A percentile compares a stretch with the other conserved stretches of the same genome.
Evolutionary conservation across 2,329 filamentous ascomycete genomes (phyloP).

Genomic region (Hirsutella minnesotensis): DNA sequence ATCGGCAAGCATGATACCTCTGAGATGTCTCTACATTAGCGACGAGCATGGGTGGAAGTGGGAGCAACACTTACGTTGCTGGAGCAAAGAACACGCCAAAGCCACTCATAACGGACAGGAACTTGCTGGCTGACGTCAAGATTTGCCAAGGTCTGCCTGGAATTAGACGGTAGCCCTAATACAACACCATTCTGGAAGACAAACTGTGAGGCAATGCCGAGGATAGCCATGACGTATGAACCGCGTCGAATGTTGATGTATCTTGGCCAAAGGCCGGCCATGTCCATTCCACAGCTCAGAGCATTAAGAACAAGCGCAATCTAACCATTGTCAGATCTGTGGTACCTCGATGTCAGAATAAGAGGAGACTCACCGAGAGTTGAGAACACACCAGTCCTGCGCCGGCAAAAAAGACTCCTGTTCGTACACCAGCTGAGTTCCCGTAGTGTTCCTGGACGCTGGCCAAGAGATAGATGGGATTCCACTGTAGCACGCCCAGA

Average conservation of each 20-base stretch:
- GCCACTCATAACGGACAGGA: conserved; percentile 13
- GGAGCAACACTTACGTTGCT: conserved; percentile 6
- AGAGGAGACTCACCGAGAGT: conserved; percentile 9
- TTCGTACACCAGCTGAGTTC: conserved; percentile 11
- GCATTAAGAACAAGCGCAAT: conserved; percentile 28
- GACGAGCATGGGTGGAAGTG: neutral
- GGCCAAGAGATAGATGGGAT: conserved; percentile 12
- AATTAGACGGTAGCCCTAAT: neutral
- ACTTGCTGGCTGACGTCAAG: conserved; percentile 14
- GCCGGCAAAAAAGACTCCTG: conserved; percentile 14
- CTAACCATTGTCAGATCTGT: neutral
- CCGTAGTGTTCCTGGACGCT: conserved; percentile 15
- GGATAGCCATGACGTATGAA: conserved; percentile 31
- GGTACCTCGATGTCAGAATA: neutral
- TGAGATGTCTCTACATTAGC: conserved; percentile 4
- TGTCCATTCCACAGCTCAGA: conserved; percentile 41
- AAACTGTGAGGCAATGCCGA: conserved; percentile 21
- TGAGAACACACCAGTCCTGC: conserved; percentile 14
- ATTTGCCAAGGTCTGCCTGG: conserved; percentile 14
- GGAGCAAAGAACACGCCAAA: conserved; percentile 13
- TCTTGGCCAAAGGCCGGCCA: conserved; percentile 36
- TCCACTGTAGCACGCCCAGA: conserved; percentile 13
- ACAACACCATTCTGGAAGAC: neutral
- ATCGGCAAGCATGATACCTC: conserved; percentile 17
- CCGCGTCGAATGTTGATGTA: conserved; percentile 46